Conservation (phyloP, 805 yeast genomes). For the Saccharomycopsis microspora region DNA sequence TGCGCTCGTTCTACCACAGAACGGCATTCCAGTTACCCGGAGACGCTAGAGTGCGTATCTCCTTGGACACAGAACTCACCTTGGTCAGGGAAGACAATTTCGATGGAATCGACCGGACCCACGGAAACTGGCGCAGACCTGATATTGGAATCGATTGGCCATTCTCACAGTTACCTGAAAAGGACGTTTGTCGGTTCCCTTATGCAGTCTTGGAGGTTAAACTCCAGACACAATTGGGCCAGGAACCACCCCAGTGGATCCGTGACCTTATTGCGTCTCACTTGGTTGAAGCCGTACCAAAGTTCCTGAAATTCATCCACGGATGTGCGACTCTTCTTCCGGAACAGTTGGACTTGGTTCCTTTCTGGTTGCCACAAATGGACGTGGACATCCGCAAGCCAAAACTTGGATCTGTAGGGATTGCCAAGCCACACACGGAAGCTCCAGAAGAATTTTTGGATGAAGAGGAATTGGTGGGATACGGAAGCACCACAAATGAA, state of each 20-base stretch:
- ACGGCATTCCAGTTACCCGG: constrained; percentile 99
- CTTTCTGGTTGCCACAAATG: constrained; percentile 98
- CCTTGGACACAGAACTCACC: constrained; percentile 92
- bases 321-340: constrained; percentile 91
- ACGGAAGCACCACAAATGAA: too few relatives aligned
- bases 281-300: constrained; percentile 95
- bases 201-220: constrained; percentile 97
- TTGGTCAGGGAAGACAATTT: constrained; percentile 97
- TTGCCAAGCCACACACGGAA: constrained; percentile 19
- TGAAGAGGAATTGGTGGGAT: constrained; percentile 42
- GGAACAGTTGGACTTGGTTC: constrained; percentile 71
- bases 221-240: constrained; percentile 95
- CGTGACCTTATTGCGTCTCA: constrained; percentile 85
- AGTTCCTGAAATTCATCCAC: constrained; percentile 93
- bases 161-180: constrained; percentile 70
- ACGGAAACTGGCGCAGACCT: constrained; percentile 95
- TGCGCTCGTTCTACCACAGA: constrained; percentile 93
- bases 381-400: constrained; percentile 91
- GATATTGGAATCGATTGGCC: constrained; percentile 98
- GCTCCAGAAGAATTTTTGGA: constrained; percentile 45
- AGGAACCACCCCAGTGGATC: constrained; percentile 98
- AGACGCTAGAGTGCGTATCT: constrained; percentile 97
- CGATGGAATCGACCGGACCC: constrained; percentile 84
- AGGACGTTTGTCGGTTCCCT: constrained; percentile 87
- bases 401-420: constrained; percentile 28